Evolutionary conservation across 371 early-diverging fungal species (phyloP).

Genomic region (Actinomortierella ambigua): DNA sequence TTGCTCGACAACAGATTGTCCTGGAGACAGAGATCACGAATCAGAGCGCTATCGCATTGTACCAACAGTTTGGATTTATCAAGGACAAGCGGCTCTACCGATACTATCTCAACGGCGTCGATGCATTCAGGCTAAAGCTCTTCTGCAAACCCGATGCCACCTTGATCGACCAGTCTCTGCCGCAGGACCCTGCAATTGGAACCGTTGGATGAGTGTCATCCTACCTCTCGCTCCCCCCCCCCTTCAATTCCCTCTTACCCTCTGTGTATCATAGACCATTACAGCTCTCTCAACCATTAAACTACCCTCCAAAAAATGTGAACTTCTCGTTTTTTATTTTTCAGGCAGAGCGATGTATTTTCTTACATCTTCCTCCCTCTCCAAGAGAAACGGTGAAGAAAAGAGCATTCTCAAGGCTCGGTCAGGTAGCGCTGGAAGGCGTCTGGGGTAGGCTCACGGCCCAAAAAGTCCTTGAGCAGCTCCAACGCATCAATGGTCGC

Average conservation of each 20-base stretch:
- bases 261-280: too few relatives aligned
- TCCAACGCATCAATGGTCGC: constrained; percentile 69
- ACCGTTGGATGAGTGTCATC: too few relatives aligned
- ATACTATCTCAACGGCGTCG: constrained; percentile 94
- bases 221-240: too few relatives aligned
- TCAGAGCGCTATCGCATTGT: constrained; percentile 82
- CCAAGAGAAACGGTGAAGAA: too few relatives aligned
- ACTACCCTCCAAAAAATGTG: too few relatives aligned
- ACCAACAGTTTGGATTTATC: constrained; percentile 92
- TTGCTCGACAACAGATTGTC: constrained; percentile 59
- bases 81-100: constrained; percentile 88
- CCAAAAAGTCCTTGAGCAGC: constrained; percentile 75
- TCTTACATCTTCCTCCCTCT: too few relatives aligned
- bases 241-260: too few relatives aligned
- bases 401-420: constrained; percentile 9
- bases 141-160: constrained; percentile 52
- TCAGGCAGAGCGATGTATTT: too few relatives aligned
- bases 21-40: constrained; percentile 95
- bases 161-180: too few relatives aligned
- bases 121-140: constrained; percentile 89
- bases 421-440: constrained; percentile 64
- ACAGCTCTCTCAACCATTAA: too few relatives aligned
- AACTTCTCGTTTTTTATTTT: too few relatives aligned
- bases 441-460: constrained; percentile 80
- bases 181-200: too few relatives aligned